Evolutionary conservation across 2,329 filamentous ascomycete genomes (phyloP), one percentile per base, ranked within the genome.

Genomic region (Helotiales sp.): DNA sequence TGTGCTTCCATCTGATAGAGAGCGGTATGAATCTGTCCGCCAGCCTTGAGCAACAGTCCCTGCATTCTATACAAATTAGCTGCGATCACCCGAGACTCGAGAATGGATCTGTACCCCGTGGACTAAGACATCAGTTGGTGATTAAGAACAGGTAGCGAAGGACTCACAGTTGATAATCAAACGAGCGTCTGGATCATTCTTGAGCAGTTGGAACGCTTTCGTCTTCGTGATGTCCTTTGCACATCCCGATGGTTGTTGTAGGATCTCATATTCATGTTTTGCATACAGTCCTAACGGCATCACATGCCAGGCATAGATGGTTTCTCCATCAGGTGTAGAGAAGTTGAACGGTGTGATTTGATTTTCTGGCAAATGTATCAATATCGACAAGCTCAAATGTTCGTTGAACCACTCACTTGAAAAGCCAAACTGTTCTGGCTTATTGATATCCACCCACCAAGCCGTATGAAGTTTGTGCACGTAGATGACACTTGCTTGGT

Each of bases 261-360:
- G 80, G 13, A 96, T 81, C 15, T 82, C 80, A 24, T 83, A 80
- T 74, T 96, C 91, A 73, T 97, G 86, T 71, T 90, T 84, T 6
- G 88, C 82, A 77, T 96, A 97, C 0, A 93, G 82, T 61, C 90
- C 88, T 6, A 96, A 80, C 0, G 95, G 95, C 58, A 97, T 81
- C 63, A 98, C 85, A 76, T 97, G 95, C 95, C 95, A 98, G 28
- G 91, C 92, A 76, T 96, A 96, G 20, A 98, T 81, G 1, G 83
- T 87, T 78, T 94, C 90, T 45, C 89, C 87, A 77, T 97, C 94
- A 1, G 87, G 82, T 0, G 93, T 96, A 3, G 80, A 81, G 43
- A 98, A 80, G 57, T 87, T 88, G 78, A 98, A 97, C 0, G 95
- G 92, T 6, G 93, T 93, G 2, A 97, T 91, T 80, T 98, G 95